Conservation (phyloP, 768 basidiomycete genomes). For the Mycena floridula region DNA sequence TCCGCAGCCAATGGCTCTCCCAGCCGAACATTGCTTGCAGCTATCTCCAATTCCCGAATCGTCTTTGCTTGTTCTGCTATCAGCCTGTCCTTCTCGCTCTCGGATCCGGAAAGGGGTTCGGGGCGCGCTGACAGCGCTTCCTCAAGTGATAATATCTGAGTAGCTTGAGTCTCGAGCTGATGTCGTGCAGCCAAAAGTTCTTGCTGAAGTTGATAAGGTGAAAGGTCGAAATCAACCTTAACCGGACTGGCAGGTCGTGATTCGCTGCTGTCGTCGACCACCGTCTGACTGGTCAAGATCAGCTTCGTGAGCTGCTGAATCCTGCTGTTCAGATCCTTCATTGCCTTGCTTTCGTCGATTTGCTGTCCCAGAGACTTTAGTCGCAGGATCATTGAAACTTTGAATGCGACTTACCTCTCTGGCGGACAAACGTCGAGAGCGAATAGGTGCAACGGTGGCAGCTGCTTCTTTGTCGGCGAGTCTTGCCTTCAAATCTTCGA, state of each 20-base stretch:
- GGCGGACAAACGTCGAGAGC: conserved; percentile 43
- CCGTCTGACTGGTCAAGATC: conserved; percentile 80
- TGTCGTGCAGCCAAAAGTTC: conserved; percentile 75
- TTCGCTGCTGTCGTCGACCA: conserved; percentile 64
- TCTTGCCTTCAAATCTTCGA: conserved; percentile 78
- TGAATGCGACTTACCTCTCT: too few species aligned
- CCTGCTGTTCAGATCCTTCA: conserved; percentile 73
- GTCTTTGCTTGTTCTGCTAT: conserved; percentile 69
- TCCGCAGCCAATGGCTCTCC: conserved; percentile 68
- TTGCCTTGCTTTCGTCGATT: conserved; percentile 80
- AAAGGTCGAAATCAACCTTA: conserved; percentile 77
- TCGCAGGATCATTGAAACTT: too few species aligned
- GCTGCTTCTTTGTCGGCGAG: conserved; percentile 67
- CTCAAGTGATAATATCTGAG: conserved; percentile 81
- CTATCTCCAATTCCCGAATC: conserved; percentile 72
- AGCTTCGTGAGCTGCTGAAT: conserved; percentile 81
- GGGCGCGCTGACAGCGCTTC: conserved; percentile 70
- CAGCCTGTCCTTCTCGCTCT: conserved; percentile 56
- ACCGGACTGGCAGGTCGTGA: conserved; percentile 77
- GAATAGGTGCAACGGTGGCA: conserved; percentile 31
- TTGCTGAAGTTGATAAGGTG: conserved; percentile 63
- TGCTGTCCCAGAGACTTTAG: too few species aligned
- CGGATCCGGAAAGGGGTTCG: conserved; percentile 36
- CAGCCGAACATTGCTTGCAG: conserved; percentile 61
- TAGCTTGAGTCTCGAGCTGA: conserved; percentile 74